Percentiles rank a stretch among this genome's conserved stretches.
Evolutionary conservation across 108 stramenopile species (phyloP).

Genomic region (Aurantiochytrium sp.): DNA sequence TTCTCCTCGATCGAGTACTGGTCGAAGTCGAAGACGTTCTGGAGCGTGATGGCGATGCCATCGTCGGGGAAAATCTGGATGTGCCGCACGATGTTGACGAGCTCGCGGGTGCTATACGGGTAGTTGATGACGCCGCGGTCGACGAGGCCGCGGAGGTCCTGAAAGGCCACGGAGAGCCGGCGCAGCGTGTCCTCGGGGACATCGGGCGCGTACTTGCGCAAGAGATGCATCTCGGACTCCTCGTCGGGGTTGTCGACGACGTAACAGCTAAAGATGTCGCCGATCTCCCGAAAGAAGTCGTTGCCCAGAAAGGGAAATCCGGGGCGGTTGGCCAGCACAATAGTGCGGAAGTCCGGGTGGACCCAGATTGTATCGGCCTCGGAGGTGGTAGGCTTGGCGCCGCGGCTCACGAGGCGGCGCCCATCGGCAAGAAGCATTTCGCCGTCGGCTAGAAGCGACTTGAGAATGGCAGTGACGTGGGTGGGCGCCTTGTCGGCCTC

Average conservation of each 20-base stretch:
- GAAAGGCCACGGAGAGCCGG: conserved; percentile 57
- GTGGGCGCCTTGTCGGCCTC: conserved; percentile 89
- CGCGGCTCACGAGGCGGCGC: conserved; percentile 42
- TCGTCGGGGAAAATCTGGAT: conserved; percentile 68
- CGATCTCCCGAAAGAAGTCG: conserved; percentile 68
- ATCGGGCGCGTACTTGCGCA: conserved; percentile 63
- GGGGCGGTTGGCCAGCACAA: conserved; percentile 78
- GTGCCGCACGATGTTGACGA: conserved; percentile 73
- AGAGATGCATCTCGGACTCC: conserved; percentile 61
- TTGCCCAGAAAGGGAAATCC: conserved; percentile 85
- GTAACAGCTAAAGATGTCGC: conserved; percentile 68
- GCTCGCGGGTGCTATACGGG: conserved; percentile 74
- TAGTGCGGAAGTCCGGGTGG: conserved; percentile 70
- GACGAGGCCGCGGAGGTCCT: conserved; percentile 62
- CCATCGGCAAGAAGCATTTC: conserved; percentile 75
- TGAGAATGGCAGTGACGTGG: conserved; percentile 75
- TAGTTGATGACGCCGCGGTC: conserved; percentile 66
- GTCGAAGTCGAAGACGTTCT: conserved; percentile 78
- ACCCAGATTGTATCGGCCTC: conserved; percentile 53
- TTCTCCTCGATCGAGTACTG: conserved; percentile 48
- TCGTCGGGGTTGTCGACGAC: conserved; percentile 65
- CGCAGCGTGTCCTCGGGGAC: conserved; percentile 48
- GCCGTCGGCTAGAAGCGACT: conserved; percentile 79
- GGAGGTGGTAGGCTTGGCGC: background rate
- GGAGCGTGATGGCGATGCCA: conserved; percentile 62